These are phyloP conservation scores for Plasmodium adleri DNA, from an alignment of 169 alveolate genomes.

Conservation along the genomic window DNA sequence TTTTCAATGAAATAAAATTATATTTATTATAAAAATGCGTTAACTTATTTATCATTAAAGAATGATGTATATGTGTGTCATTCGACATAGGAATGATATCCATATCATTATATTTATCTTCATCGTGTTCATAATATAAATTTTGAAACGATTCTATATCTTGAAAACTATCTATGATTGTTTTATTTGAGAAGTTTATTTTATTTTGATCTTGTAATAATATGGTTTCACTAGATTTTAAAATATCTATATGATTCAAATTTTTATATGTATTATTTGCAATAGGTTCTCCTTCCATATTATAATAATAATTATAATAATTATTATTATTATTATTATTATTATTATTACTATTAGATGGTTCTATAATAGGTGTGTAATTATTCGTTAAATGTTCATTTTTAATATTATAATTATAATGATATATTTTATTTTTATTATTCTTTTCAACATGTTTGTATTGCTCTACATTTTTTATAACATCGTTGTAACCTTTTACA, in stretches of 20 bases:
- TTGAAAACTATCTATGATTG: conserved; percentile 21
- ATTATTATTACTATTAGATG: no score
- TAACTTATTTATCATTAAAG: neutral
- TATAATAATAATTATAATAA: no score
- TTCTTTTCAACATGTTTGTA: no score
- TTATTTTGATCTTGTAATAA: conserved; percentile 9
- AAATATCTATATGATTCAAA: neutral
- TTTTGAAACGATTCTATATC: neutral
- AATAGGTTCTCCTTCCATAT: no score
- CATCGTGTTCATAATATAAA: no score
- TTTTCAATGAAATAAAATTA: neutral
- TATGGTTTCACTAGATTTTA: conserved; percentile 33
- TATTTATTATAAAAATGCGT: neutral
- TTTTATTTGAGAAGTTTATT: conserved; percentile 29
- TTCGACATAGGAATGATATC: conserved; percentile 28
- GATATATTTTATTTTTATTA: no score
- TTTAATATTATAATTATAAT: no score
- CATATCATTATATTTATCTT: neutral
- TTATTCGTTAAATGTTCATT: no score
- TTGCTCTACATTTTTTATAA: no score
- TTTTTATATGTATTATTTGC: no score
- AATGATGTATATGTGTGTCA: conserved; percentile 4
- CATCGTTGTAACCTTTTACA: neutral
- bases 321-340: no score
- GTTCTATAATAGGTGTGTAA: no score